These are phyloP conservation scores for Leishmania guyanensis DNA, from an alignment of 208 protist genomes.

Conservation along the genomic window DNA sequence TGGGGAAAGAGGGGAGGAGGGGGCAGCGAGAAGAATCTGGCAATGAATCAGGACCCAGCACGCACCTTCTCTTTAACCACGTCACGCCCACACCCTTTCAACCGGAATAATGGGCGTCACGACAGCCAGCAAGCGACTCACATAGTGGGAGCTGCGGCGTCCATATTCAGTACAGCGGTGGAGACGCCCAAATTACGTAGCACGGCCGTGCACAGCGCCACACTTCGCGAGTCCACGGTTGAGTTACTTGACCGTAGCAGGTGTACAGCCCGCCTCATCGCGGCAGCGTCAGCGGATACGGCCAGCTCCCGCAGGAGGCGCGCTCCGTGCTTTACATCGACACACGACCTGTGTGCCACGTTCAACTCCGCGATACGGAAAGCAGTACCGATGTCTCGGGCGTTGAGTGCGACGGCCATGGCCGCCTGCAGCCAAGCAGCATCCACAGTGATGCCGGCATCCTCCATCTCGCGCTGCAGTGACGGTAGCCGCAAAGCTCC, in stretches of 20 bases:
- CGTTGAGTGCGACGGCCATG: constrained; percentile 58
- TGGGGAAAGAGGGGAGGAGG: not conserved
- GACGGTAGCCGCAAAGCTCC: constrained; percentile 21
- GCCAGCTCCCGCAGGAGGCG: constrained; percentile 50
- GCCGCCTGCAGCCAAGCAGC: constrained; percentile 45
- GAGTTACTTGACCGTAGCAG: constrained; percentile 52
- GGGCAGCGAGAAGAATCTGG: not conserved
- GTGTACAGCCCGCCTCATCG: constrained; percentile 40
- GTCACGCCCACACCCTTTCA: not conserved
- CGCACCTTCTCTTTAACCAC: not conserved
- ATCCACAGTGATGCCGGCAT: constrained; percentile 35
- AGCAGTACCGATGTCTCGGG: constrained; percentile 50
- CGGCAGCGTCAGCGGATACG: constrained; percentile 40
- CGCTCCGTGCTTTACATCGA: constrained; percentile 61
- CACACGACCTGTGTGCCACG: constrained; percentile 21
- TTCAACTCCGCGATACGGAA: constrained; percentile 51
- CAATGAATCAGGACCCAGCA: not conserved
- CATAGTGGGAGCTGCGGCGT: not conserved
- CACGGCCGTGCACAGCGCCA: constrained; percentile 48
- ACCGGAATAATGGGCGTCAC: not conserved
- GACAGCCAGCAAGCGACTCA: not conserved
- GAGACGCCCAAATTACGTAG: constrained; percentile 43
- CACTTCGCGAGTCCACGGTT: constrained; percentile 47
- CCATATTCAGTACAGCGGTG: constrained; percentile 33
- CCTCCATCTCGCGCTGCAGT: constrained; percentile 23